phyloP scores from a whole-genome alignment of 2,329 filamentous ascomycete species.

The Dactylonectria estremocensis region DNA sequence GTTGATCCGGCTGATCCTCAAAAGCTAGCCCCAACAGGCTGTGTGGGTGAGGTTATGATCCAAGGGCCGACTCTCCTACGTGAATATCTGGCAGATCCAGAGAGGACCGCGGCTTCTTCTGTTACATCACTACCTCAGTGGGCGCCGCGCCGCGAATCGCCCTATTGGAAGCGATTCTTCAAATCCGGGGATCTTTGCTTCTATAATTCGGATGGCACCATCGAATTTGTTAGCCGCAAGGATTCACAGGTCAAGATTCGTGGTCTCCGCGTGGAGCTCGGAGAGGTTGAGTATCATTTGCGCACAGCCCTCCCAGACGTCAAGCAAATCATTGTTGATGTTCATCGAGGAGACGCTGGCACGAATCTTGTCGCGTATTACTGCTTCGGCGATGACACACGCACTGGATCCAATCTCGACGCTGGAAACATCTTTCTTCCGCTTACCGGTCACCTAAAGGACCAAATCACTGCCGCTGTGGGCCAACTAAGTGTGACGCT shows the following conservation, averaged over 20 bases:
- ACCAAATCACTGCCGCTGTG: background rate
- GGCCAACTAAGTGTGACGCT: slow-evolving; percentile 15
- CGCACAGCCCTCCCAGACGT: slow-evolving; percentile 8
- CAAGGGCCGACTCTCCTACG: slow-evolving; percentile 41
- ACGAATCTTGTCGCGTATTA: slow-evolving; percentile 7
- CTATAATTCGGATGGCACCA: slow-evolving; percentile 53
- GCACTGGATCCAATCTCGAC: background rate
- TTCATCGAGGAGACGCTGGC: background rate
- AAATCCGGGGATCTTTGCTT: slow-evolving; percentile 43
- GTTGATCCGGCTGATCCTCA: slow-evolving; percentile 40
- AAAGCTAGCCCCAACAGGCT: slow-evolving; percentile 33
- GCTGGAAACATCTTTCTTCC: slow-evolving; percentile 12
- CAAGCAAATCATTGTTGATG: slow-evolving; percentile 9
- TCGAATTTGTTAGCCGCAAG: slow-evolving; percentile 63
- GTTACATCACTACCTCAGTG: slow-evolving; percentile 48
- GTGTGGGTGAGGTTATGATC: slow-evolving; percentile 40
- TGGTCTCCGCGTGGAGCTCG: no score
- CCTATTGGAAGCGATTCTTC: slow-evolving; percentile 35
- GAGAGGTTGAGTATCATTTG: slow-evolving; percentile 46
- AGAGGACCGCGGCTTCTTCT: slow-evolving; percentile 47
- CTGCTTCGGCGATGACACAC: slow-evolving; percentile 5
- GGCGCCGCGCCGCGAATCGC: slow-evolving; percentile 34
- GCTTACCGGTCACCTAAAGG: background rate
- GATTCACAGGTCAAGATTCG: slow-evolving; percentile 70
- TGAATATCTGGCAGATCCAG: slow-evolving; percentile 41